Conservation (phyloP, 495 filamentous ascomycete genomes). For the Xylaria acuta region DNA sequence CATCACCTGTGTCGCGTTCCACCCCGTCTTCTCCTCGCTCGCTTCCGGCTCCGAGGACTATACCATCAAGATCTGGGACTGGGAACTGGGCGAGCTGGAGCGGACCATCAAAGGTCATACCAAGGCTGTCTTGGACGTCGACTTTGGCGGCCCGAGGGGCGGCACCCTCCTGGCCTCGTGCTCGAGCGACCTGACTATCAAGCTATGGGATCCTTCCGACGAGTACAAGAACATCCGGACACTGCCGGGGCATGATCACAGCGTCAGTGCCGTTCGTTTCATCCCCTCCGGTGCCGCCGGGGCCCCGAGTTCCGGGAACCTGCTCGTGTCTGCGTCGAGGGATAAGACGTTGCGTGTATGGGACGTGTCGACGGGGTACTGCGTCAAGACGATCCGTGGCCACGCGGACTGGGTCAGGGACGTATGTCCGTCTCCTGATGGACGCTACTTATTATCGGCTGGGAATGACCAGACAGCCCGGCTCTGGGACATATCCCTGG, state of each 20-base stretch:
- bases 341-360: conserved; percentile 88
- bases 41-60: conserved; percentile 90
- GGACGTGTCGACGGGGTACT: conserved; percentile 94
- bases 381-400: conserved; percentile 80
- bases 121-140: conserved; percentile 85
- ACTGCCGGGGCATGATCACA: conserved; percentile 90
- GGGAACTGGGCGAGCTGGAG: conserved; percentile 93
- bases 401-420: conserved; percentile 92
- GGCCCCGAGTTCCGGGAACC: conserved; percentile 69
- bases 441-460: conserved; percentile 78
- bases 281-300: conserved; percentile 79
- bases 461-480: conserved; percentile 82
- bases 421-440: conserved; percentile 81
- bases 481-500: conserved; percentile 81
- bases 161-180: conserved; percentile 89
- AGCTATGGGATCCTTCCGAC: conserved; percentile 92
- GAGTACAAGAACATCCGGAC: conserved; percentile 97
- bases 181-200: conserved; percentile 90
- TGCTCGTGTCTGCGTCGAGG: conserved; percentile 79
- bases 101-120: conserved; percentile 93
- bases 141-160: conserved; percentile 88
- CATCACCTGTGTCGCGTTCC: conserved; percentile 91
- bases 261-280: conserved; percentile 85
- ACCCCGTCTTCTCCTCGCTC: conserved; percentile 89
- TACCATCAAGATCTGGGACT: conserved; percentile 97